Evolutionary conservation across 495 filamentous ascomycete genomes (phyloP).

Genomic region (Penicillium cinerascens): DNA sequence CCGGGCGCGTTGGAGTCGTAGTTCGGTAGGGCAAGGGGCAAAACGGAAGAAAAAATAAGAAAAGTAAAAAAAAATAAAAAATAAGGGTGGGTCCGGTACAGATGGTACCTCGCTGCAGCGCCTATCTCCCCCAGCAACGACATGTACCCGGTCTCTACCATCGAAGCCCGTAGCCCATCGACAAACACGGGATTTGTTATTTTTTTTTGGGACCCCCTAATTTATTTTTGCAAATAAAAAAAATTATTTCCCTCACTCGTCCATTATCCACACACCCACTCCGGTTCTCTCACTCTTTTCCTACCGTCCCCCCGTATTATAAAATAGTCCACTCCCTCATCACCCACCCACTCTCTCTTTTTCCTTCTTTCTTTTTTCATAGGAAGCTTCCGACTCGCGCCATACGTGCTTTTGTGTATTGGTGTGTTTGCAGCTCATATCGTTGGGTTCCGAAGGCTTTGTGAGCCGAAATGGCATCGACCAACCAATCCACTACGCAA

Average conservation of each 20-base stretch:
- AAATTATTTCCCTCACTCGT: constrained; percentile 18
- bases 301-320: constrained; percentile 30
- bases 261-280: constrained; percentile 28
- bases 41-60: constrained; percentile 9
- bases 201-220: constrained; percentile 3
- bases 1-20: constrained; percentile 2
- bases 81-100: neutral
- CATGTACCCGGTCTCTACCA: constrained; percentile 1
- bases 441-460: constrained; percentile 42
- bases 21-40: constrained; percentile 12
- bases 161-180: neutral
- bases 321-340: constrained; percentile 32
- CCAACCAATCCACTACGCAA: constrained; percentile 7
- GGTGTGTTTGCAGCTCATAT: constrained; percentile 41
- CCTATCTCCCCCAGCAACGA: constrained; percentile 5
- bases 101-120: neutral
- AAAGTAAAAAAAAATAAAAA: neutral
- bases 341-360: constrained; percentile 22
- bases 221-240: constrained; percentile 3
- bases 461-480: constrained; percentile 45
- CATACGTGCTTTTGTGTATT: constrained; percentile 38
- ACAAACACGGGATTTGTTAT: neutral
- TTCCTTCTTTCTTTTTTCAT: constrained; percentile 24
- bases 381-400: constrained; percentile 47
- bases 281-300: constrained; percentile 22